A percentile compares a stretch with the other conserved stretches of the same genome.
Conservation (phyloP, 768 basidiomycete genomes). For the Hygrocybe punicea region DNA sequence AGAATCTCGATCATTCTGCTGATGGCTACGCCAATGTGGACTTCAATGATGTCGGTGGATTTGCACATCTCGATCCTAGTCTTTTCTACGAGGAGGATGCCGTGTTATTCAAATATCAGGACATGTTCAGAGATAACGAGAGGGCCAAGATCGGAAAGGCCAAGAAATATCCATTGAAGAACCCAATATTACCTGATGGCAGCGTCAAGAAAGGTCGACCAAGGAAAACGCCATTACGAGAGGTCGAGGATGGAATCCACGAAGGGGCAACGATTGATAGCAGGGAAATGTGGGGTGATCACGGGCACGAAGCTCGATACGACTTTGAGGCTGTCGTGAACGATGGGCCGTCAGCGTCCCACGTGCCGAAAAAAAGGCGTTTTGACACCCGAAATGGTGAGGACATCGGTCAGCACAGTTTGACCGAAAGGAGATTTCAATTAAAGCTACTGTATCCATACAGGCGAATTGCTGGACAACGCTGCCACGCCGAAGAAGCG, state of each 20-base stretch:
- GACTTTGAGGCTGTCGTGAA: neutral
- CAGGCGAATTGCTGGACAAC: neutral
- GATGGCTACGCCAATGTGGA: constrained; percentile 47
- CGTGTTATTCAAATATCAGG: constrained; percentile 46
- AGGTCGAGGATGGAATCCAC: neutral
- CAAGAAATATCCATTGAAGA: constrained; percentile 39
- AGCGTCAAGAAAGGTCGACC: constrained; percentile 59
- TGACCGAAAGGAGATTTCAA: neutral
- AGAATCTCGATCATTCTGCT: constrained; percentile 56
- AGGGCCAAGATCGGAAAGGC: constrained; percentile 27
- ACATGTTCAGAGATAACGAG: constrained; percentile 44
- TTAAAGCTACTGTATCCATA: neutral
- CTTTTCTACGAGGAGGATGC: constrained; percentile 54
- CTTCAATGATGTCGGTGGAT: constrained; percentile 52
- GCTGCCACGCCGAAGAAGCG: constrained; percentile 32
- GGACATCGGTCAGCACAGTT: neutral
- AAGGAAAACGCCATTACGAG: constrained; percentile 12
- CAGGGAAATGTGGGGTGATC: constrained; percentile 13
- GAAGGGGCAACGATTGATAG: constrained; percentile 31
- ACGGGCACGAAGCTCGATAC: constrained; percentile 1
- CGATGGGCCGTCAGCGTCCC: neutral
- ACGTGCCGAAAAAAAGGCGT: constrained; percentile 1
- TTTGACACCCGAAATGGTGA: neutral
- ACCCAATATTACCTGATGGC: constrained; percentile 50
- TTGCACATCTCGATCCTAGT: constrained; percentile 40